Evolutionary conservation across 345 rosid species (phyloP), one percentile per base, ranked within the genome.

Genomic region (Eucalyptus urophylla): DNA sequence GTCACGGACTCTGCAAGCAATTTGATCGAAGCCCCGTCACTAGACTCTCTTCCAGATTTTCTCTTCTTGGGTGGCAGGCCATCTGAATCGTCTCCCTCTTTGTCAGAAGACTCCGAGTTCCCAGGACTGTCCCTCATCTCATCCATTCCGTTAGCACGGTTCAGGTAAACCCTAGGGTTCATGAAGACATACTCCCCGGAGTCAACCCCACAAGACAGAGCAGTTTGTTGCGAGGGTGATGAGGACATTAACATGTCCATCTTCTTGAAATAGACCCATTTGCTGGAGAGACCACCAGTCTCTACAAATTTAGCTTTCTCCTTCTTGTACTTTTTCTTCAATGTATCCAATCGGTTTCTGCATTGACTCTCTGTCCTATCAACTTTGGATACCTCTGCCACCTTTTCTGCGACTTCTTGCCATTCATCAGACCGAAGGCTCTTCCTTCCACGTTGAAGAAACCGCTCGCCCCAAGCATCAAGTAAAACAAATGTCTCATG

Each of bases 381-480:
- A 87, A 92, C 92, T 92, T 94, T 94, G 4, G 98, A 96, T 51
- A 91, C 95, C 51, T 95, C 96, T 21, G 98, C 95, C 49, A 96
- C 99, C 93, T 96, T 98, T 94, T 98, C 99, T 43, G 98, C 95
- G 56, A 98, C 99, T 89, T 96, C 97, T 88, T 94, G 95, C 99
- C 99, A 98, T 88, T 97, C 99, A 76, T 98, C 99, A 45, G 95
- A 95, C 21, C 98, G 95, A 56, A 98, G 94, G 88, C 99, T 98
- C 94, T 96, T 98, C 88, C 98, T 94, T 89, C 99, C 98, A 87
- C 93, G 94, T 87, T 95, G 97, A 91, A 98, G 90, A 89, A 96
- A 97, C 69, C 95, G 94, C 33, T 97, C 99, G 9, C 99, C 99
- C 99, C 99, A 98, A 25, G 98, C 95, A 58, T 98, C 98, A 22